Conservation (phyloP, 257 asterid species). For the Solanum infundibuliforme region DNA sequence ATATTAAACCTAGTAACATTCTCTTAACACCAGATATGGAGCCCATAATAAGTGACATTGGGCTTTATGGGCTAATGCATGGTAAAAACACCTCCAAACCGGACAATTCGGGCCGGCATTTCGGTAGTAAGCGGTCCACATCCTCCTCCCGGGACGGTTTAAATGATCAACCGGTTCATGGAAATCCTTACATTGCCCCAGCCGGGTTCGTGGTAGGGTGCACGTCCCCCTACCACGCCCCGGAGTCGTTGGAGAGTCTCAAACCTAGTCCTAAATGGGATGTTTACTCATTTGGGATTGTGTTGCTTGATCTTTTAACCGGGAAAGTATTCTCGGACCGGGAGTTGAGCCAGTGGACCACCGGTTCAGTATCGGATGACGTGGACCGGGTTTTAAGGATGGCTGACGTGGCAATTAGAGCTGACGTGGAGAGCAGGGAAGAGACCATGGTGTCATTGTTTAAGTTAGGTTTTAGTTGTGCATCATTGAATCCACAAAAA, state of each 20-base stretch:
- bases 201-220: constrained; percentile 49
- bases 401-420: constrained; percentile 60
- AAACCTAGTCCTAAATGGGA: constrained; percentile 87
- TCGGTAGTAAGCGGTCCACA: constrained; percentile 48
- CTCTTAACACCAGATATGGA: constrained; percentile 76
- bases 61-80: constrained; percentile 51
- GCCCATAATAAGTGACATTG: constrained; percentile 69
- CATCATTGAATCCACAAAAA: constrained; percentile 65
- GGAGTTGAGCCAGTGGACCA: constrained; percentile 59
- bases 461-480: constrained; percentile 77
- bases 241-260: constrained; percentile 65
- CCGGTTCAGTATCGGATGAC: constrained; percentile 32
- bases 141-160: constrained; percentile 9
- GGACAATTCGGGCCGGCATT: constrained; percentile 43
- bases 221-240: constrained; percentile 82
- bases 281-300: constrained; percentile 78
- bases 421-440: constrained; percentile 49
- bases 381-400: constrained; percentile 36
- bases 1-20: constrained; percentile 85
- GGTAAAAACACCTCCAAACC: constrained; percentile 40
- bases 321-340: constrained; percentile 72
- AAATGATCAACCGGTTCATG: constrained; percentile 9
- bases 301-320: constrained; percentile 65
- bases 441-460: constrained; percentile 62
- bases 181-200: constrained; percentile 32